Evolutionary conservation across 1,139 yeast genomes (phyloP).

Genomic region (Nakaseomyces sp.): DNA sequence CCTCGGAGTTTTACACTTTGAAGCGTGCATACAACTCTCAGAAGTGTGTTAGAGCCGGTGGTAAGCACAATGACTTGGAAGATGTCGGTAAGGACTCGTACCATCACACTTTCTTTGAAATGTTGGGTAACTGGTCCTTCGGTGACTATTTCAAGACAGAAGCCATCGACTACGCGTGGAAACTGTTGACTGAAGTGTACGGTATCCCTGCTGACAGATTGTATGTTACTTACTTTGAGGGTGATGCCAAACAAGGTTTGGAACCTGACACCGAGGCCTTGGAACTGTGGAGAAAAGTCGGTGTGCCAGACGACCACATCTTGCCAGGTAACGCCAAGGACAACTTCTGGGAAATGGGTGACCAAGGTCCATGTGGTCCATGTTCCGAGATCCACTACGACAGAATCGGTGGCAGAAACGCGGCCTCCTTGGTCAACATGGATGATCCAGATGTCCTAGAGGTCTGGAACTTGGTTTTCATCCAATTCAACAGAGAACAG

Average conservation of each 20-base stretch:
- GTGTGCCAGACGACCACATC: slow-evolving; percentile 86
- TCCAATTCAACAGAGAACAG: slow-evolving; percentile 90
- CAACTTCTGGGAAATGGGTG: slow-evolving; percentile 99
- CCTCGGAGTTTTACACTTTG: slow-evolving; percentile 73
- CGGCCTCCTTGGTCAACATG: slow-evolving; percentile 77
- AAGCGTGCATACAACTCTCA: slow-evolving; percentile 93
- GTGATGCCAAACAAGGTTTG: slow-evolving; percentile 75
- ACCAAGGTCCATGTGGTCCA: slow-evolving; percentile 99
- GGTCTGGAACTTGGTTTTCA: slow-evolving; percentile 95
- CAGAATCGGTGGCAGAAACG: slow-evolving; percentile 96
- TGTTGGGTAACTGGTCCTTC: slow-evolving; percentile 99
- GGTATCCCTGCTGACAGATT: slow-evolving; percentile 70
- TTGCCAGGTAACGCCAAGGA: slow-evolving; percentile 85
- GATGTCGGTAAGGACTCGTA: slow-evolving; percentile 97
- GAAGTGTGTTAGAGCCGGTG: slow-evolving; percentile 98
- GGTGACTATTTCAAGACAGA: slow-evolving; percentile 97
- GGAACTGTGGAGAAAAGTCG: slow-evolving; percentile 73
- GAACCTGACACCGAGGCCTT: slow-evolving; percentile 93
- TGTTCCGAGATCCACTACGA: slow-evolving; percentile 97
- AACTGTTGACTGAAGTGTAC: slow-evolving; percentile 73
- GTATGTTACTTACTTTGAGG: slow-evolving; percentile 93
- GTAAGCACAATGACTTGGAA: slow-evolving; percentile 96
- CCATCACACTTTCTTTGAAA: slow-evolving; percentile 96
- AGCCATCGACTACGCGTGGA: slow-evolving; percentile 87
- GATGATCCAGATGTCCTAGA: slow-evolving; percentile 97